phyloP scores from a whole-genome alignment of 345 rosid species.

The Gossypium longicalyx region DNA sequence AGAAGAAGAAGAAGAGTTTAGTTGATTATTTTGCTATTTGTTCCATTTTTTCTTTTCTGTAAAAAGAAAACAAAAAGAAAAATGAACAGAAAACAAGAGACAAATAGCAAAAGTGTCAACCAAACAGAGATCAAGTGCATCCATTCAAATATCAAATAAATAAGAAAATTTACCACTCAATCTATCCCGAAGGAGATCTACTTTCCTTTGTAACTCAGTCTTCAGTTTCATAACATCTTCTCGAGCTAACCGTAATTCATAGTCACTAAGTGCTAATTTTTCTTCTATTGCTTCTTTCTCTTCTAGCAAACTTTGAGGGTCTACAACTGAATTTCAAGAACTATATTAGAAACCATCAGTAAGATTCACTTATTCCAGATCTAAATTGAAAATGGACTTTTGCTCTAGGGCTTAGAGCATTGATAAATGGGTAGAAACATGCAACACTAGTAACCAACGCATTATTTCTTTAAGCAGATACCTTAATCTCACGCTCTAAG shows the following conservation, averaged over 20 bases:
- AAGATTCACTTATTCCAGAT: conserved; percentile 12
- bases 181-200: conserved; percentile 38
- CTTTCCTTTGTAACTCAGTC: conserved; percentile 63
- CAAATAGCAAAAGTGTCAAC: neutral
- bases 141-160: conserved; percentile 4
- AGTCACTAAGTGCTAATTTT: conserved; percentile 77
- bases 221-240: conserved; percentile 80
- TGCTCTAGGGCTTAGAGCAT: neutral
- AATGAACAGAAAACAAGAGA: neutral
- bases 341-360: conserved; percentile 14
- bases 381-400: conserved; percentile 10
- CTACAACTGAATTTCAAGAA: conserved; percentile 61
- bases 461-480: neutral
- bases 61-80: neutral
- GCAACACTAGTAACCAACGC: neutral
- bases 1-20: neutral
- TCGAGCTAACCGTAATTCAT: conserved; percentile 83
- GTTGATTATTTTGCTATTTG: neutral
- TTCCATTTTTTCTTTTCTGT: neutral
- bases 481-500: neutral
- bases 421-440: neutral
- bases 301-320: conserved; percentile 86
- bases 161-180: conserved; percentile 39
- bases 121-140: neutral
- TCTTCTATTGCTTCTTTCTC: conserved; percentile 79